Base-by-base conservation (phyloP, 306 rosid species). In the Fragaria vesca region DNA sequence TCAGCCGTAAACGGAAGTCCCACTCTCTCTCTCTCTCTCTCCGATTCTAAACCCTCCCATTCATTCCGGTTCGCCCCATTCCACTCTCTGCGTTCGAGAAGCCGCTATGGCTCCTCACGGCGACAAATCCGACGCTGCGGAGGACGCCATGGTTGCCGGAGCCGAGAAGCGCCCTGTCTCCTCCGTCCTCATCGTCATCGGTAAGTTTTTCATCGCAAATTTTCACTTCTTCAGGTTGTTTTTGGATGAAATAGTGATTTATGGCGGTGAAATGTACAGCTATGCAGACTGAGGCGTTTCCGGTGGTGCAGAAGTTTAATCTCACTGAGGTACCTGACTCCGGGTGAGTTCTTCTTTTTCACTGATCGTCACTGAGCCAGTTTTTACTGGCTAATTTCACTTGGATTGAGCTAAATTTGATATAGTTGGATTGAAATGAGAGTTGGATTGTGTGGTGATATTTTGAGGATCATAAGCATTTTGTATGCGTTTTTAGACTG, bases 231-330 rank as follows among this genome's bases (percentile, higher is more conserved):
- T 20, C 50, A 17, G 46, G 2, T 34, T 10, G n/a, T 58, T 55
- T n/a, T 12, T 76, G 58, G 26, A 73, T 0, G 1, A 38, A 38
- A 32, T 32, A 32, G 36, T 32, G 36, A 32, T 32, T 3, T 32
- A 32, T 32, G 0, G 24, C 42, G 70, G 62, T 80, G 9, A 43
- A 9, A 40, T 2, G 9, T 2, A 78, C 85, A 95, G 99, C 97
- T 87, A 95, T 92, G 99, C 96, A 93, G 88, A 82, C 96, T 26
- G 99, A 95, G 83, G 99, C 99, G 71, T 91, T 91, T 84, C 97
- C 97, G 48, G 74, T 93, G 40, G 96, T 91, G 46, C 88, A 91
- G 71, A 95, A 79, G 83, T 85, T 93, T 36, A 85, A 87, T 54
- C 97, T 95, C 58, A 80, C 78, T n/a, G 89, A 91, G 82, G 96